These are phyloP conservation scores for Knufia petricola DNA, from an alignment of 2,329 filamentous ascomycete species.

Conservation along the genomic window DNA sequence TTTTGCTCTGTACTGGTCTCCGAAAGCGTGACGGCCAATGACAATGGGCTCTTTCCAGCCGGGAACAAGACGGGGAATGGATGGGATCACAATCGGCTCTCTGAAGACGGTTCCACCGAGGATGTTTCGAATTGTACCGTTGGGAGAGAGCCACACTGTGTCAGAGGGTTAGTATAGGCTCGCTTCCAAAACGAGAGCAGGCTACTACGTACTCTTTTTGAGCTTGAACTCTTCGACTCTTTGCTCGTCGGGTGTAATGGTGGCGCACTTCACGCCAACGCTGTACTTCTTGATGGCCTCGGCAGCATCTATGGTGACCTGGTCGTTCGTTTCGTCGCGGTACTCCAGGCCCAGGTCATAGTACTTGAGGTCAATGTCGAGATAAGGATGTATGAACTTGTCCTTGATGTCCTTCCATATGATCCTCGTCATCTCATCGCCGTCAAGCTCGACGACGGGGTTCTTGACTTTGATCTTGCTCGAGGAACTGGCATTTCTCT, in stretches of 20 bases:
- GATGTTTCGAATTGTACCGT: constrained; percentile 69
- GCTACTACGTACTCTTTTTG: constrained; percentile 71
- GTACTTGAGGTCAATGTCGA: constrained; percentile 97
- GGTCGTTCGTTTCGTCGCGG: constrained; percentile 89
- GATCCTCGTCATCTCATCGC: constrained; percentile 91
- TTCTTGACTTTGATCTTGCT: constrained; percentile 99
- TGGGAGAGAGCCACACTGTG: constrained; percentile 93
- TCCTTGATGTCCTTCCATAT: constrained; percentile 99
- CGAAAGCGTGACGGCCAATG: constrained; percentile 95
- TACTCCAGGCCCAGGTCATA: constrained; percentile 90
- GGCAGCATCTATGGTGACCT: constrained; percentile 89
- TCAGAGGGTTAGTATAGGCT: constrained; percentile 14
- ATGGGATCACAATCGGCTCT: constrained; percentile 93
- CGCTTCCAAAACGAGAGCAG: constrained; percentile 8
- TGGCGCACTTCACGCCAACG: constrained; percentile 97
- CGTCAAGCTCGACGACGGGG: constrained; percentile 94
- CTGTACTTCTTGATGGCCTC: constrained; percentile 99
- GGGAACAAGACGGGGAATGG: constrained; percentile 84
- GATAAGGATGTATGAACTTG: constrained; percentile 58
- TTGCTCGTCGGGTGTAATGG: constrained; percentile 95
- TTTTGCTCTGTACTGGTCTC: constrained; percentile 96
- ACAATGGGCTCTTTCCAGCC: constrained; percentile 99
- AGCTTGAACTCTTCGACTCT: constrained; percentile 97
- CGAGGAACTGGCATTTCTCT: constrained; percentile 39
- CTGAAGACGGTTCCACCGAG: constrained; percentile 95